Conservation (phyloP, 1,139 yeast genomes). For the Pichiaceae sp. region DNA sequence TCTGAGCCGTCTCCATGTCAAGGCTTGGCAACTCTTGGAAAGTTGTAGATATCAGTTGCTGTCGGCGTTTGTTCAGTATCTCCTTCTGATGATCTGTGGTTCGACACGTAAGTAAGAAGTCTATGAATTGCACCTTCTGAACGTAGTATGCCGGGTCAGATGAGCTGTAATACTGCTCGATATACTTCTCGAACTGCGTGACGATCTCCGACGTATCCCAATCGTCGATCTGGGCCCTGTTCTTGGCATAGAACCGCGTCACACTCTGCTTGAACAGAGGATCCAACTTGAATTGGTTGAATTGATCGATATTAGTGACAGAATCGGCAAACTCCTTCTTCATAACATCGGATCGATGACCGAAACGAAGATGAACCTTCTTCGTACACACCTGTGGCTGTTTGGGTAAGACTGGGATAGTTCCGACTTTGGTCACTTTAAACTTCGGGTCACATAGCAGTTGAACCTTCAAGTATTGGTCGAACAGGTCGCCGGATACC, state of each 20-base stretch:
- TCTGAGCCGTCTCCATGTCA: constrained; percentile 7
- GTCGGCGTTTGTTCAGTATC: constrained; percentile 5
- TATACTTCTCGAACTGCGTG: constrained; percentile 3
- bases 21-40: constrained; percentile 12
- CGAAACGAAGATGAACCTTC: constrained; percentile 14
- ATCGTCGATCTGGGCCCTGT: constrained; percentile 10
- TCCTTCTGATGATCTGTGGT: constrained; percentile 9
- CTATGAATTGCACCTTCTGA: constrained; percentile 11
- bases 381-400: constrained; percentile 12
- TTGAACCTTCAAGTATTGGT: constrained; percentile 18
- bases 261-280: constrained; percentile 12
- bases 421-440: constrained; percentile 11
- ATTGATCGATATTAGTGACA: constrained; percentile 8
- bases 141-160: constrained; percentile 7
- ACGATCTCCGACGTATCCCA: constrained; percentile 8
- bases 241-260: constrained; percentile 8
- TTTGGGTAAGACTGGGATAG: constrained; percentile 10
- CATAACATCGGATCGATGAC: constrained; percentile 13
- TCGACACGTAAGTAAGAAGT: constrained; percentile 10
- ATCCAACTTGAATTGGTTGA: constrained; percentile 9
- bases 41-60: constrained; percentile 4
- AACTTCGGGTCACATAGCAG: constrained; percentile 16
- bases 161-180: neutral
- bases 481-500: constrained; percentile 17
- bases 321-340: constrained; percentile 13